Conservation (phyloP, 2,329 filamentous ascomycete genomes). For the Talaromyces sp. region DNA sequence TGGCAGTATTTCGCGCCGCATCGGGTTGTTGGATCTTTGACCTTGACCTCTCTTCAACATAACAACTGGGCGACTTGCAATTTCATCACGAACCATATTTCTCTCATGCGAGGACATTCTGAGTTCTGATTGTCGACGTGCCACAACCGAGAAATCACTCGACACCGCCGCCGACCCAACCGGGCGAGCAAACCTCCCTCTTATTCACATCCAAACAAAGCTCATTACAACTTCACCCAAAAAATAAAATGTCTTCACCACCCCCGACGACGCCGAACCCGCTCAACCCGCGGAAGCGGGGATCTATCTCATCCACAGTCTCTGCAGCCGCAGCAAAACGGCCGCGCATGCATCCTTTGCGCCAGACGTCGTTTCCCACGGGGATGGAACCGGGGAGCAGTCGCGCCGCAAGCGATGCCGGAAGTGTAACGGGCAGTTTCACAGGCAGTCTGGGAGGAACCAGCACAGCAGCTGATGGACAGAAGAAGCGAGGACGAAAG, state of each 20-base stretch:
- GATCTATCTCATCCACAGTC: slow-evolving; percentile 35
- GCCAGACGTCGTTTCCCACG: slow-evolving; percentile 42
- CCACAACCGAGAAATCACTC: not conserved
- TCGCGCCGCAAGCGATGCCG: slow-evolving; percentile 33
- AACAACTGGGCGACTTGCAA: not conserved
- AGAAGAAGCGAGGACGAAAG: slow-evolving; percentile 34
- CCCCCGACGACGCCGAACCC: slow-evolving; percentile 24
- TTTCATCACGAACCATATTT: not conserved
- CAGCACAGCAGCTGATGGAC: slow-evolving; percentile 21
- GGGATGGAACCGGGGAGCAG: slow-evolving; percentile 33
- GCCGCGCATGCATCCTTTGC: slow-evolving; percentile 42
- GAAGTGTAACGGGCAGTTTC: slow-evolving; percentile 39
- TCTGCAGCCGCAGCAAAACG: slow-evolving; percentile 28
- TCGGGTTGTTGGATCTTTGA: not conserved
- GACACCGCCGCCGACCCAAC: not conserved
- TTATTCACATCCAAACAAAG: not conserved
- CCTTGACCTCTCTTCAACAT: not conserved
- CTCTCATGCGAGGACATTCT: not conserved
- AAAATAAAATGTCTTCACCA: slow-evolving; percentile 33
- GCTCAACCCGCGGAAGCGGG: slow-evolving; percentile 36
- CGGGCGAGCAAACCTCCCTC: not conserved
- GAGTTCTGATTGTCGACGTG: not conserved
- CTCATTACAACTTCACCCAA: slow-evolving; percentile 1
- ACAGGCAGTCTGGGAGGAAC: slow-evolving; percentile 37
- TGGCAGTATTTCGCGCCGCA: not conserved